Evolutionary conservation across 202 grass and related monocot genomes (phyloP).

Genomic region (Dendrocalamus latiflorus): DNA sequence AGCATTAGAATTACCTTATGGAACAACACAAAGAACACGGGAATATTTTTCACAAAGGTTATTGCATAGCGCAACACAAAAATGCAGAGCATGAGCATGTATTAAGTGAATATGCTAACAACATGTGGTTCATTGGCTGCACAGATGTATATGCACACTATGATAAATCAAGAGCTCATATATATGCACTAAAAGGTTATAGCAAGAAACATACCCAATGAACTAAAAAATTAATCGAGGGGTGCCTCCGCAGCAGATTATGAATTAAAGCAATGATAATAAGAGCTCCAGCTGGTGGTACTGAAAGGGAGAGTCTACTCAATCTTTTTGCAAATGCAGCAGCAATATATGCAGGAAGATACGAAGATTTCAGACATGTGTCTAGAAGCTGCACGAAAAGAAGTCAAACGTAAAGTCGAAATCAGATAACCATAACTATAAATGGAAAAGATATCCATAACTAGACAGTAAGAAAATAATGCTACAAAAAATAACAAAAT

Average conservation of each 20-base stretch:
- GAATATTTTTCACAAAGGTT: neutral
- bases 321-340: conserved; percentile 94
- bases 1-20: conserved; percentile 6
- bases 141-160: neutral
- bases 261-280: conserved; percentile 97
- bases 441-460: neutral
- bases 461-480: conserved; percentile 3
- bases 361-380: conserved; percentile 82
- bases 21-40: neutral
- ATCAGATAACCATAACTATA: neutral
- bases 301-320: conserved; percentile 84
- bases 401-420: conserved; percentile 8
- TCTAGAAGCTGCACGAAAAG: conserved; percentile 72
- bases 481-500: neutral
- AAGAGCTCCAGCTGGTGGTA: conserved; percentile 72
- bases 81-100: neutral
- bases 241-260: conserved; percentile 87
- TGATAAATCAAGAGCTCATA: neutral
- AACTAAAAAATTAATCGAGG: conserved; percentile 91
- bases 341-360: conserved; percentile 89
- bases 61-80: neutral
- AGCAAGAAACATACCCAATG: conserved; percentile 67
- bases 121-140: neutral
- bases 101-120: neutral
- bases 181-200: neutral